Evolutionary conservation across 176 grass and related monocot species (phyloP), one percentile per base, ranked within the genome.

Genomic region (Eleusine coracana): DNA sequence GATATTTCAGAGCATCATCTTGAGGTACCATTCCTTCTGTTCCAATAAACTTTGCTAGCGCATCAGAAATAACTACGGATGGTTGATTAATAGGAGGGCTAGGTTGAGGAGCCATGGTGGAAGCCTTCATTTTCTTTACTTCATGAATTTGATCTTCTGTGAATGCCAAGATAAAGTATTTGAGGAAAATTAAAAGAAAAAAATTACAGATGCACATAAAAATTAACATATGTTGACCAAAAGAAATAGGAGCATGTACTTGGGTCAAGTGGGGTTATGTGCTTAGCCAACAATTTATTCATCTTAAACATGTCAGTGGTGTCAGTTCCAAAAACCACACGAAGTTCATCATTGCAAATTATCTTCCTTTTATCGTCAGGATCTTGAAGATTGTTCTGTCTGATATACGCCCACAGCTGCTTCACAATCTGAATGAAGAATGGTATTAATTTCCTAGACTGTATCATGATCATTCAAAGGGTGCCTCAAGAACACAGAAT

Each of bases 301-400:
- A 99, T 99, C 74, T 99, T 99, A 89, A 99, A 99, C 96, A 99
- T 99, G 90, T 99, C 96, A 39, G 96, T 99, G 77, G 84, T 28
- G 45, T 99, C 96, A 49, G 93, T 99, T 87, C 72, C 96, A 93
- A 99, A 99, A 73, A 99, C 89, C 36, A 75, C 74, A 75, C 91
- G 89, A 37, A 99, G 91, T 84, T 96, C 93, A 65, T 99, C 96
- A 80, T 99, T 99, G 83, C 96, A 96, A 61, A 96, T 99, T 49
- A 99, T 99, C 87, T 99, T 99, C 85, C 96, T 93, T 87, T 93
- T 99, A 61, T 99, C 92, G 66, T 93, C 92, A 77, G 96, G 96
- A 82, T 99, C 96, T 89, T 99, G 96, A 85, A 99, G 91, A 84
- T 99, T 99, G 70, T 99, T 99, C 85, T 93, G 68, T 74, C 96